Evolutionary conservation across 164 flowering plant species (phyloP), one percentile per base, ranked within the genome.

Genomic region (Buxus sempervirens): DNA sequence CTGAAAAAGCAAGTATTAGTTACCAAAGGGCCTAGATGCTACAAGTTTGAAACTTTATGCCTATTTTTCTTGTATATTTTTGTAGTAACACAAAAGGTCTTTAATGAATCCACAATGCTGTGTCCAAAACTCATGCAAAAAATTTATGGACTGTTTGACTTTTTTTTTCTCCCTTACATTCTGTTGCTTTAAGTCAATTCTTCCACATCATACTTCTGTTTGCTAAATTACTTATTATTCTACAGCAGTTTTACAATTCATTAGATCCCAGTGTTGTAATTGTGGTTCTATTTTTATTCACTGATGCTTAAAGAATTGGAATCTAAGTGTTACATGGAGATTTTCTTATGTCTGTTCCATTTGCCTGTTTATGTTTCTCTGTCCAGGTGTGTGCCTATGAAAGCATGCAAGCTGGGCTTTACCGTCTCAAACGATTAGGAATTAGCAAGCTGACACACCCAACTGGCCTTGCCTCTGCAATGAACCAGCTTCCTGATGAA

Each of bases 401-500:
- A 77, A 95, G 98, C 72, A 91, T 95, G 98, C 92, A 68, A 78
- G 96, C 97, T 72, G 97, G 96, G 27, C 78, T 82, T 20, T 79
- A 89, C 74, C 82, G 96, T 62, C 96, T 95, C 63, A 95, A 88
- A 70, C 92, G 96, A 55, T 81, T 90, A 73, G 98, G 98, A 67
- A 91, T 95, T 65, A 82, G 87, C 51, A 84, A 81, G 70, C 79
- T 92, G 54, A 84, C 90, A 62, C 78, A 75, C 51, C 90, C 95
- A 9, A 65, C 84, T 63, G 84, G 92, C 32, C 83, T 95, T 66
- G 83, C 96, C 38, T 81, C 89, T 63, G 98, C 98, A 45, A 86
- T 91, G 97, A 90, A 88, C 80, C 97, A 90, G 78, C 90, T 95
- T 53, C 98, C 98, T 41, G 88, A 88, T 82, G 98, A 95, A 81